These are phyloP conservation scores for Misopates orontium DNA, from an alignment of 257 asterid genomes.

Conservation along the genomic window DNA sequence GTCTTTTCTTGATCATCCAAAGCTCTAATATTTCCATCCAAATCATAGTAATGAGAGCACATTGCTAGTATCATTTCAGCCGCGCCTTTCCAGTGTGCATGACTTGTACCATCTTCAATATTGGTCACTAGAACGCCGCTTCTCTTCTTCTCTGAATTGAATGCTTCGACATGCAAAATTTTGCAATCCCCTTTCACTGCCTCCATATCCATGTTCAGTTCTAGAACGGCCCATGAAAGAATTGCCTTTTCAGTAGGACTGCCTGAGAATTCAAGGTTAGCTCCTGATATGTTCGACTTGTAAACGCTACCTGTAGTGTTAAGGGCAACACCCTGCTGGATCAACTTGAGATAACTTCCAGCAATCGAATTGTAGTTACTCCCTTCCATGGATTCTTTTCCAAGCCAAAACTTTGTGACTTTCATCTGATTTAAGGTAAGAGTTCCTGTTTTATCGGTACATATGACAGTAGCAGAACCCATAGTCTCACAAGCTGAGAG, in stretches of 20 bases:
- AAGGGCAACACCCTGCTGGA: not conserved
- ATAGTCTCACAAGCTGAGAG: slow-evolving; percentile 23
- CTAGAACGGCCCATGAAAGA: slow-evolving; percentile 68
- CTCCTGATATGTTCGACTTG: not conserved
- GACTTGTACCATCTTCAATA: slow-evolving; percentile 28
- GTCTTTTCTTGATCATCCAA: slow-evolving; percentile 29
- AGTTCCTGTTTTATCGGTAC: slow-evolving; percentile 27
- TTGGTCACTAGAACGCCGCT: slow-evolving; percentile 57
- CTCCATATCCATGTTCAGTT: slow-evolving; percentile 60
- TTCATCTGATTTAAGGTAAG: slow-evolving; percentile 22
- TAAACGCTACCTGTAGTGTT: slow-evolving; percentile 4
- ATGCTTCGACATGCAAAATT: slow-evolving; percentile 58
- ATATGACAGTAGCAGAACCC: slow-evolving; percentile 27
- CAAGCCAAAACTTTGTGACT: slow-evolving; percentile 43
- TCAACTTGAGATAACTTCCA: not conserved
- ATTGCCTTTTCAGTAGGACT: slow-evolving; percentile 88
- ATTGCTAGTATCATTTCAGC: slow-evolving; percentile 69
- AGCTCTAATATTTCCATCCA: slow-evolving; percentile 41
- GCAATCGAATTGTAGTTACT: not conserved
- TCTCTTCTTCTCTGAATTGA: slow-evolving; percentile 78
- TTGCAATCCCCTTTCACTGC: slow-evolving; percentile 30
- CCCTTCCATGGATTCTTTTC: slow-evolving; percentile 18
- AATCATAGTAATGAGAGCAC: slow-evolving; percentile 57
- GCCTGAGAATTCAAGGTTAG: slow-evolving; percentile 56
- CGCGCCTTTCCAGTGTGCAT: slow-evolving; percentile 84